Evolutionary conservation across 768 basidiomycete genomes (phyloP).

Genomic region (Boletus edulis): DNA sequence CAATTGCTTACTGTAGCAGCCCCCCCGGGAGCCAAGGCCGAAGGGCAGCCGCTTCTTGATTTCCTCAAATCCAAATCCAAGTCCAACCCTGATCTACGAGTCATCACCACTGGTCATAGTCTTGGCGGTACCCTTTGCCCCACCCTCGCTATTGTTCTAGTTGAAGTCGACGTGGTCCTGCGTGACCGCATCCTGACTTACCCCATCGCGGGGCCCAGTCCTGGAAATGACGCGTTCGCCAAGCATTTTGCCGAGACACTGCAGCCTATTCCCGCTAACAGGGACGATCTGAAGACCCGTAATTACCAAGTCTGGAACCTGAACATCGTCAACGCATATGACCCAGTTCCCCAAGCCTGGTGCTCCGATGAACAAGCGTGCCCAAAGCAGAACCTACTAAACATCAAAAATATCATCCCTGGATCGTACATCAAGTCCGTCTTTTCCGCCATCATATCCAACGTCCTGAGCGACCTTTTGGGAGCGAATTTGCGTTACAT

Average conservation of each 20-base stretch:
- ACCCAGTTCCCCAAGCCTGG: slow-evolving; percentile 18
- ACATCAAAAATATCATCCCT: background rate
- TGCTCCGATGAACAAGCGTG: background rate
- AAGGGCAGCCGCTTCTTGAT: background rate
- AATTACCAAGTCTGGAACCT: slow-evolving; percentile 11
- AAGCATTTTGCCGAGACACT: background rate
- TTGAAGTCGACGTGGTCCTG: background rate
- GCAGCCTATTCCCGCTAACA: background rate
- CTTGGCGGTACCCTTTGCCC: slow-evolving; percentile 12
- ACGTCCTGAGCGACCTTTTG: background rate
- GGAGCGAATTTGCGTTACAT: background rate
- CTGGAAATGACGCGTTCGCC: slow-evolving; percentile 4
- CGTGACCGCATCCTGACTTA: slow-evolving; percentile 2
- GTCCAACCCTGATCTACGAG: background rate
- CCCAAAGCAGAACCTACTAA: background rate
- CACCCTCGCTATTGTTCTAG: slow-evolving; percentile 6
- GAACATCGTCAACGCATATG: slow-evolving; percentile 10
- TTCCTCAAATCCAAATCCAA: background rate
- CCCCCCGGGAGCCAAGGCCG: background rate
- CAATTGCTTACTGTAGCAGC: slow-evolving; percentile 1
- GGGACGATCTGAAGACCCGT: background rate
- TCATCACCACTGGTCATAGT: slow-evolving; percentile 13
- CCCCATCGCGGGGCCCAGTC: slow-evolving; percentile 7
- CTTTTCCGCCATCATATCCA: background rate
- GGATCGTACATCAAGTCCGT: background rate